Percentiles rank a stretch among this genome's conserved stretches.
These are phyloP conservation scores for Saccharum spontaneum DNA, from an alignment of 176 grass and related monocot species.

Conservation along the genomic window DNA sequence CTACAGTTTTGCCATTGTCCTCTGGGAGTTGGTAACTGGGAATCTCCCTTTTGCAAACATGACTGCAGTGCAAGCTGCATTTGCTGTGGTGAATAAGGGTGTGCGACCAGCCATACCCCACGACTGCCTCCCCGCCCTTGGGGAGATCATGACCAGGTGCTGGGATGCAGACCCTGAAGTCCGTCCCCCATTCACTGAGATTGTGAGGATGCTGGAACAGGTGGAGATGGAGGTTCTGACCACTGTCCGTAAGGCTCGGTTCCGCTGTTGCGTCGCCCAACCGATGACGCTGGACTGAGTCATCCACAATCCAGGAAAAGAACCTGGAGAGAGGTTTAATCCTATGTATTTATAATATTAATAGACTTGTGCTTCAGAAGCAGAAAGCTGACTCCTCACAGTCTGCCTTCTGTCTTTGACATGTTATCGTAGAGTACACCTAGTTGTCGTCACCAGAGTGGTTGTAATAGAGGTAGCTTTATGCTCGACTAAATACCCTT, in stretches of 20 bases:
- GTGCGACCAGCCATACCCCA: constrained; percentile 57
- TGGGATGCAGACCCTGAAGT: constrained; percentile 55
- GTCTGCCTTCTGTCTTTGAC: constrained; percentile 29
- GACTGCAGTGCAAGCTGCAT: constrained; percentile 63
- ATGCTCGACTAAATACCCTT: constrained; percentile 35
- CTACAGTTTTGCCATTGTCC: constrained; percentile 63
- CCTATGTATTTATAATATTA: constrained; percentile 51
- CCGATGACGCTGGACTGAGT: constrained; percentile 56
- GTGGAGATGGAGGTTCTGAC: constrained; percentile 52
- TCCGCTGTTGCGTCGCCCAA: constrained; percentile 55
- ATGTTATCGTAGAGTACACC: constrained; percentile 47
- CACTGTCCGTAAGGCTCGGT: constrained; percentile 53
- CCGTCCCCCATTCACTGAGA: constrained; percentile 42
- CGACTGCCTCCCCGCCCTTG: constrained; percentile 58
- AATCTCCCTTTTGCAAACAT: constrained; percentile 52
- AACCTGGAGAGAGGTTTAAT: constrained; percentile 34
- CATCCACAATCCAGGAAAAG: constrained; percentile 28
- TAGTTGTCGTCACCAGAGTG: constrained; percentile 14
- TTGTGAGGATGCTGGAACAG: constrained; percentile 58
- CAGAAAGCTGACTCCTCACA: constrained; percentile 18
- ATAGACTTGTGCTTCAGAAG: constrained; percentile 33
- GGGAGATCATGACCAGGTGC: constrained; percentile 61
- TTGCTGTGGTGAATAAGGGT: constrained; percentile 64
- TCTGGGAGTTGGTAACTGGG: constrained; percentile 63
- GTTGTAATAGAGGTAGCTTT: constrained; percentile 38